Percentiles rank a stretch among this genome's conserved stretches.
Conservation (phyloP, 1,139 yeast species). For the Scheffersomyces titani region DNA sequence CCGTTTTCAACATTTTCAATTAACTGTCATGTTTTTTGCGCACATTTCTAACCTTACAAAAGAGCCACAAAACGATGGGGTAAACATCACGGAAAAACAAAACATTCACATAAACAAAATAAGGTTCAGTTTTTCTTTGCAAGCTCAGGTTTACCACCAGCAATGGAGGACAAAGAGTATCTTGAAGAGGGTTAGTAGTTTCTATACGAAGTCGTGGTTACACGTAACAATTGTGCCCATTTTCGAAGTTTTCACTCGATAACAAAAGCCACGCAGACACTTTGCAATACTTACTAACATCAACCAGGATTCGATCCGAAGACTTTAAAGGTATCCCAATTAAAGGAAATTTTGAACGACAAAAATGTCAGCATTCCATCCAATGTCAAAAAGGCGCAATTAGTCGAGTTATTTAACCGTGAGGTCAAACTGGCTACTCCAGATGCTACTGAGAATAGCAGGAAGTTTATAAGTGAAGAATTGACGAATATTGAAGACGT, state of each 20-base stretch:
- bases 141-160: neutral
- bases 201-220: neutral
- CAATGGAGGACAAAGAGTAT: conserved; percentile 24
- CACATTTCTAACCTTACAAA: neutral
- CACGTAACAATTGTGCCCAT: neutral
- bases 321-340: conserved; percentile 59
- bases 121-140: neutral
- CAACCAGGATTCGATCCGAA: conserved; percentile 61
- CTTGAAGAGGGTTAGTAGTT: conserved; percentile 24
- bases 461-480: conserved; percentile 30
- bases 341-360: conserved; percentile 60
- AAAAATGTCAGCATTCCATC: conserved; percentile 60
- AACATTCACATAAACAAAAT: neutral
- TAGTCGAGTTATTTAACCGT: conserved; percentile 53
- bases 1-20: neutral
- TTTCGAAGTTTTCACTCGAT: neutral
- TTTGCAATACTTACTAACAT: conserved; percentile 10
- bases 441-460: conserved; percentile 31
- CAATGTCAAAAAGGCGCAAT: conserved; percentile 61
- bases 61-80: neutral
- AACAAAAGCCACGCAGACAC: neutral
- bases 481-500: conserved; percentile 3
- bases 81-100: neutral
- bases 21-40: neutral
- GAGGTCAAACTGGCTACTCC: conserved; percentile 37